A percentile compares a stretch with the other conserved stretches of the same genome.
These are phyloP conservation scores for Lentinula guzmanii DNA, from an alignment of 768 basidiomycete species.

Conservation along the genomic window DNA sequence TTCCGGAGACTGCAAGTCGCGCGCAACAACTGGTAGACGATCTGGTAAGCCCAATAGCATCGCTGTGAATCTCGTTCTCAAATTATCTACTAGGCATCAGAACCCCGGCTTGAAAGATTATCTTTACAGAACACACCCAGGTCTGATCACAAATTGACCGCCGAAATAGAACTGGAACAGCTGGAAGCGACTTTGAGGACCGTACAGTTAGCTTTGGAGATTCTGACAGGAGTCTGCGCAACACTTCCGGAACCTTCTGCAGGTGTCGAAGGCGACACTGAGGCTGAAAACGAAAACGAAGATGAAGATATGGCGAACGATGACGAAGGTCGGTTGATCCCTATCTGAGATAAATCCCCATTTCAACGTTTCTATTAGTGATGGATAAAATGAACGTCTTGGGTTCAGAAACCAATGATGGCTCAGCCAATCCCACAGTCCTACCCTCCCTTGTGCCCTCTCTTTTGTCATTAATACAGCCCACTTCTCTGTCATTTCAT, in stretches of 20 bases:
- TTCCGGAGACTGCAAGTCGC: slow-evolving; percentile 40
- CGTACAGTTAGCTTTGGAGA: slow-evolving; percentile 79
- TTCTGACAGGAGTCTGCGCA: slow-evolving; percentile 84
- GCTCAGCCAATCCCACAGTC: slow-evolving; percentile 27
- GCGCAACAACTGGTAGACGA: slow-evolving; percentile 47
- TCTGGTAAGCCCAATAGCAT: slow-evolving; percentile 32
- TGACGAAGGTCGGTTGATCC: slow-evolving; percentile 22
- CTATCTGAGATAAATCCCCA: background rate
- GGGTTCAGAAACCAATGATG: slow-evolving; percentile 27
- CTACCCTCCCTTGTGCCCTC: slow-evolving; percentile 63
- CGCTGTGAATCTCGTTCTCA: background rate
- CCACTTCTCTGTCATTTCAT: slow-evolving; percentile 78
- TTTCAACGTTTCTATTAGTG: background rate
- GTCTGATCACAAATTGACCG: slow-evolving; percentile 68
- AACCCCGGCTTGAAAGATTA: slow-evolving; percentile 48
- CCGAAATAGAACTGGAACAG: slow-evolving; percentile 65
- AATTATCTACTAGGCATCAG: slow-evolving; percentile 29
- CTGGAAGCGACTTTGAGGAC: slow-evolving; percentile 70
- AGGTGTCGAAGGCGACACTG: slow-evolving; percentile 23
- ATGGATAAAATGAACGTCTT: slow-evolving; percentile 26
- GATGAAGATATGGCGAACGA: slow-evolving; percentile 29
- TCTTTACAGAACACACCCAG: slow-evolving; percentile 63
- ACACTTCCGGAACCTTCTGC: slow-evolving; percentile 74
- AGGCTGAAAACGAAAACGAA: slow-evolving; percentile 23
- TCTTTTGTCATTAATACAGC: slow-evolving; percentile 62